Base-by-base conservation (phyloP, 139 green algal species). In the Chlamydomonas sp. region DNA sequence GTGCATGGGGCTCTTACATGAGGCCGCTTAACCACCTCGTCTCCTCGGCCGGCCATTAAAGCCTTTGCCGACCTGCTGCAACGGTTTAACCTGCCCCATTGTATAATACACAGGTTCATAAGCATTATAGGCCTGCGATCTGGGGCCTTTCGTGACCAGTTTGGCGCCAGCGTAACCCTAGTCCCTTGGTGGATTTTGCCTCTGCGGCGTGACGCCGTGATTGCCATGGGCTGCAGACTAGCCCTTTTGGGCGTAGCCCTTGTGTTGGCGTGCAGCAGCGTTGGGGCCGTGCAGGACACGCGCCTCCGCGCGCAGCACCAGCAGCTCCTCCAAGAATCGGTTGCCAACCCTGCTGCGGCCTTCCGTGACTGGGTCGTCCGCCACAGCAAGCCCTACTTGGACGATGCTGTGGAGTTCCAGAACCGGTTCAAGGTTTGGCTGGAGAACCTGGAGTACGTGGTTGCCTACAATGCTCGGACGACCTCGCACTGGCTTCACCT, bases 361-460 rank as follows among this genome's bases (percentile, higher is more conserved):
- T 94, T 90, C 64, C 63, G 63, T 6, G 20, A 81, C 0, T 95
- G 94, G 92, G 71, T 92, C 49, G 14, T 17, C 15, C 58, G 78
- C 16, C 90, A 96, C 69, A 80, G 68, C 63, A 95, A 95, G 88
- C 61, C 74, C 0, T 95, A 96, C 85, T 17, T 63, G 6, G 60
- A 90, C 4, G 83, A 94, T n/a, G 78, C 58, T 17, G 78, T 62
- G 80, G 94, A 97, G 90, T 94, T 95, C 74, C 90, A 93, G 63
- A 74, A 31, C 9, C 87, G 93, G 59, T 96, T 98, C 71, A 67
- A 18, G 49, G 92, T 96, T 0, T 99, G 97, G 96, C 77, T 95
- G 17, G 94, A 97, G 67, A 99, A 99, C 90, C 80, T 98, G 17
- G 84, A 92, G 63, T 99, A 93, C 84, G 88, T 98, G 10, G 57